Evolutionary conservation across 495 filamentous ascomycete species (phyloP).

Genomic region (Polyplosphaeria fusca): DNA sequence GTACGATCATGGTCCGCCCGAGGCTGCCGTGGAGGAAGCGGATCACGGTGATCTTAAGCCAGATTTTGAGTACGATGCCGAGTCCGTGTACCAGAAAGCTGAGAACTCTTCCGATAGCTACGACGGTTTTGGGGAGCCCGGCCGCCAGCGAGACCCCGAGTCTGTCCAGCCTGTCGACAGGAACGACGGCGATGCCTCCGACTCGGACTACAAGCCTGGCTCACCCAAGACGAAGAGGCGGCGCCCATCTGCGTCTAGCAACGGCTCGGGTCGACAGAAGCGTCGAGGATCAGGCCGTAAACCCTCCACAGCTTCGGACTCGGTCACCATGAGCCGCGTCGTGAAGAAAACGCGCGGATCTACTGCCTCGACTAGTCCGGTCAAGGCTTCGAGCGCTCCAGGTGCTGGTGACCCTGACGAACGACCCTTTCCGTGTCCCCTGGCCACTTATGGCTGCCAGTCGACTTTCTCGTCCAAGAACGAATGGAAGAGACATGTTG

Average conservation of each 20-base stretch:
- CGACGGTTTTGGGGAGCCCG: slow-evolving; percentile 17
- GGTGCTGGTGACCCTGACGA: slow-evolving; percentile 11
- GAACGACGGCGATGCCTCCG: slow-evolving; percentile 22
- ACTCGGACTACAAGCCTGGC: slow-evolving; percentile 30
- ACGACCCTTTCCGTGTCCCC: slow-evolving; percentile 76
- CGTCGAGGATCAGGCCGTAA: slow-evolving; percentile 15
- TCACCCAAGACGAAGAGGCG: slow-evolving; percentile 3
- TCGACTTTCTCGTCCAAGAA: slow-evolving; percentile 90
- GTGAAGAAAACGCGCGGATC: slow-evolving; percentile 7
- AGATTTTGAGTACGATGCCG: slow-evolving; percentile 21
- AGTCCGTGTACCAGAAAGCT: slow-evolving; percentile 7
- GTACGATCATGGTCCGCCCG: slow-evolving; percentile 25
- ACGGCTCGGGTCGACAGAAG: slow-evolving; percentile 1
- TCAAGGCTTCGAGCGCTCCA: not conserved
- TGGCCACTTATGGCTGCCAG: slow-evolving; percentile 75
- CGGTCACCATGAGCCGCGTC: not conserved
- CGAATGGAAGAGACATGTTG: slow-evolving; percentile 93
- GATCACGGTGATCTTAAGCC: slow-evolving; percentile 25
- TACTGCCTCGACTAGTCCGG: slow-evolving; percentile 3
- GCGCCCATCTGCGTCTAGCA: slow-evolving; percentile 27
- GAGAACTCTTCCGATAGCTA: slow-evolving; percentile 8
- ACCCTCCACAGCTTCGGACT: not conserved
- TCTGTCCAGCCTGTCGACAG: slow-evolving; percentile 27
- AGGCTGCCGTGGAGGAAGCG: slow-evolving; percentile 21
- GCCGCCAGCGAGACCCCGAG: slow-evolving; percentile 28